Conservation (phyloP, 225 moss, liverwort and hornwort genomes). For the Takakia lepidozioides region DNA sequence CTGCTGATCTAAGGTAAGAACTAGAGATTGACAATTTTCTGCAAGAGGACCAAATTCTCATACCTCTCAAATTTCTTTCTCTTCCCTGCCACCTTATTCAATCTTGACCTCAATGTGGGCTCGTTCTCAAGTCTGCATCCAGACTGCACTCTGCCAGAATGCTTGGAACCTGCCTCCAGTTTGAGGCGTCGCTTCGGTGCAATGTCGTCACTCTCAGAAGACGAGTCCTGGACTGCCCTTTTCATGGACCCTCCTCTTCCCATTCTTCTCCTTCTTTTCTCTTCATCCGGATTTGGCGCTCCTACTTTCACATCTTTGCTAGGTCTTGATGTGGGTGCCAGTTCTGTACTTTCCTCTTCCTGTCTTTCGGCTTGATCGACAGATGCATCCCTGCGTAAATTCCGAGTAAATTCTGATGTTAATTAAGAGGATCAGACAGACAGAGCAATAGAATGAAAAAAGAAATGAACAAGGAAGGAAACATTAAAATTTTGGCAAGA, state of each 20-base stretch:
- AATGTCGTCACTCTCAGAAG: slow-evolving; percentile 16
- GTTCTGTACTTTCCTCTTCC: neutral
- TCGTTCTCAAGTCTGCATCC: slow-evolving; percentile 1
- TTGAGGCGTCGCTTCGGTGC: slow-evolving; percentile 33
- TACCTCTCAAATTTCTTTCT: slow-evolving; percentile 25
- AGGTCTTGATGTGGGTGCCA: no score
- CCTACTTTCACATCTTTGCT: slow-evolving; percentile 11
- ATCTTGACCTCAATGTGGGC: slow-evolving; percentile 16
- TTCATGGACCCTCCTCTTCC: slow-evolving; percentile 8
- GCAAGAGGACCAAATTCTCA: no score
- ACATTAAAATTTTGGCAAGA: no score
- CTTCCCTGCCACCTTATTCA: slow-evolving; percentile 20
- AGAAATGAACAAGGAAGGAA: no score
- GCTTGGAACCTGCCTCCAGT: slow-evolving; percentile 20
- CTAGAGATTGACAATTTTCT: no score
- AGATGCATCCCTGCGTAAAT: no score
- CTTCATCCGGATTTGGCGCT: slow-evolving; percentile 5
- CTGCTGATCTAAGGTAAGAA: no score
- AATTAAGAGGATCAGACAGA: no score
- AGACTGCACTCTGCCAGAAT: slow-evolving; percentile 8
- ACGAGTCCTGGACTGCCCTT: slow-evolving; percentile 12
- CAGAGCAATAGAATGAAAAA: no score
- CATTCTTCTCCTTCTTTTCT: slow-evolving; percentile 7
- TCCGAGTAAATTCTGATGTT: no score
- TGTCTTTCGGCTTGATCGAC: no score